Percentiles rank a stretch among this genome's conserved stretches.
Evolutionary conservation across 2,329 filamentous ascomycete species (phyloP).

Genomic region (Colletotrichum sp.): DNA sequence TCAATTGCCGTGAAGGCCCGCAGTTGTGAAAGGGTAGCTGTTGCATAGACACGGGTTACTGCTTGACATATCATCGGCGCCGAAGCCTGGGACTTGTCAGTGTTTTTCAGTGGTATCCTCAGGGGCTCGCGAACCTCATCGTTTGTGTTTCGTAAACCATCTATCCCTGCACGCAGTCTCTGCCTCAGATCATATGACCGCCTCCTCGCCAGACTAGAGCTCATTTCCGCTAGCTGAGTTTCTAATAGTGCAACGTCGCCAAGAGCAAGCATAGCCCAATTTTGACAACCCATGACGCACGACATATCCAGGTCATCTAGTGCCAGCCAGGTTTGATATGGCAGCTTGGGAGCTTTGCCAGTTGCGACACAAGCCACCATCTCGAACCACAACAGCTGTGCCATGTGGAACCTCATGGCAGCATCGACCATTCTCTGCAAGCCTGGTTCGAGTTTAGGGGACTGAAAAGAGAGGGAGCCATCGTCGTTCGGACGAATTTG

Average conservation of each 20-base stretch:
- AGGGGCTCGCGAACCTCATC: neutral
- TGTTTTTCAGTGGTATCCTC: neutral
- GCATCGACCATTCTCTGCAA: slow-evolving; percentile 3
- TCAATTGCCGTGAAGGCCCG: neutral
- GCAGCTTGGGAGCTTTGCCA: neutral
- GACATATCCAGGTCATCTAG: slow-evolving; percentile 10
- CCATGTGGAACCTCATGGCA: slow-evolving; percentile 12
- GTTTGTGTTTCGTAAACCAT: neutral
- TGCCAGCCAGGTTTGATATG: neutral
- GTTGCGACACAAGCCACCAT: slow-evolving; percentile 10
- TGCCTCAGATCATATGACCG: neutral
- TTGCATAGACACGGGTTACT: slow-evolving; percentile 11
- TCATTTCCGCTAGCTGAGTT: neutral
- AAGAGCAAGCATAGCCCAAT: slow-evolving; percentile 16
- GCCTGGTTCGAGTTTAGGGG: neutral
- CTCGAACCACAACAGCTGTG: slow-evolving; percentile 15
- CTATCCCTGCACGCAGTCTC: neutral
- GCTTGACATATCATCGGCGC: neutral
- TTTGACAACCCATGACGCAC: slow-evolving; percentile 15
- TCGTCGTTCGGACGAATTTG: neutral
- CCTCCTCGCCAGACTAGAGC: neutral
- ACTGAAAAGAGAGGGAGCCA: neutral
- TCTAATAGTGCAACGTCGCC: slow-evolving; percentile 5
- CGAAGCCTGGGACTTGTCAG: neutral
- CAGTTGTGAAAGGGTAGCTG: neutral